Evolutionary conservation across 2,329 filamentous ascomycete species (phyloP).

Genomic region (Pestalotiopsis sp.): DNA sequence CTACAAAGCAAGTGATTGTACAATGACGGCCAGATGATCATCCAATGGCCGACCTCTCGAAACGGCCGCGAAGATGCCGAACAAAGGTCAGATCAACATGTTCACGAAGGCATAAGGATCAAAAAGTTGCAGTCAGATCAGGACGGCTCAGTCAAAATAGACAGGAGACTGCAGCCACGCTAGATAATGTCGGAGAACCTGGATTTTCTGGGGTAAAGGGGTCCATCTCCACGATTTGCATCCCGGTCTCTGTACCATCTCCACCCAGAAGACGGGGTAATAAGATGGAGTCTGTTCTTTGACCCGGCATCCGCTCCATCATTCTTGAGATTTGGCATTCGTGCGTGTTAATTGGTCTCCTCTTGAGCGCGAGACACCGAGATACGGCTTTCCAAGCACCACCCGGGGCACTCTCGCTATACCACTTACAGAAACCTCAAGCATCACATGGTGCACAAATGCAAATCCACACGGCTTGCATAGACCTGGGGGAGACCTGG

Average conservation of each 20-base stretch:
- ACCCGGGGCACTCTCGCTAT: not conserved
- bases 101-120: not conserved
- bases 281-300: not conserved
- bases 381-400: not conserved
- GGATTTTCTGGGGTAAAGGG: not conserved
- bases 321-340: not conserved
- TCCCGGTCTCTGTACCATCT: not conserved
- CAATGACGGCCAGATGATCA: too few relatives aligned
- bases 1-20: too few relatives aligned
- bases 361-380: not conserved
- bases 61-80: not conserved
- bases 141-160: not conserved
- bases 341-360: not conserved
- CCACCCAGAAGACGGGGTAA: not conserved
- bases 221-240: not conserved
- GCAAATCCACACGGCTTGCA: slow-evolving; percentile 1
- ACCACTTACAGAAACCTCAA: not conserved
- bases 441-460: not conserved
- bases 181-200: not conserved
- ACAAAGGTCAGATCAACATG: not conserved
- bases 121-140: not conserved
- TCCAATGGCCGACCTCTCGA: not conserved
- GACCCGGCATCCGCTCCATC: not conserved
- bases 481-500: not conserved
- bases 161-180: not conserved